These are phyloP conservation scores for Diospyros kaki DNA, from an alignment of 148 eudicot genomes.

Conservation along the genomic window DNA sequence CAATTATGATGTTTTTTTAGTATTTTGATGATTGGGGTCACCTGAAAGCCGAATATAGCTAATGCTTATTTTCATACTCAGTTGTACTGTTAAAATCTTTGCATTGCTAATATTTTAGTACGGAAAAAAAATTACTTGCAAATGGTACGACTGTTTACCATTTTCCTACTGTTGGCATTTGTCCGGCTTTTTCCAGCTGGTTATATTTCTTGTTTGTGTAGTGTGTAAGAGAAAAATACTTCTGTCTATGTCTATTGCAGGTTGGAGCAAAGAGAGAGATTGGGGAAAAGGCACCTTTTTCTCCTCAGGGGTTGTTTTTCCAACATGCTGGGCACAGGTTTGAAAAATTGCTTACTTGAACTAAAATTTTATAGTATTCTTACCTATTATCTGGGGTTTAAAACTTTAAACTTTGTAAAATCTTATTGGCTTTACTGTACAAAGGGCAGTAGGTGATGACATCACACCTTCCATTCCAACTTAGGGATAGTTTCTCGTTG, in stretches of 20 bases:
- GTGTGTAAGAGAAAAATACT: neutral
- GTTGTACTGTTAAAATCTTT: no score
- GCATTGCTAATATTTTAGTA: no score
- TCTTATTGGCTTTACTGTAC: neutral
- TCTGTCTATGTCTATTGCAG: constrained; percentile 31
- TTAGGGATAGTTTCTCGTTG: neutral
- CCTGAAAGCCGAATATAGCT: no score
- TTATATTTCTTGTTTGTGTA: neutral
- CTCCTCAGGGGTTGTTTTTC: constrained; percentile 80
- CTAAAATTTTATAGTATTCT: neutral
- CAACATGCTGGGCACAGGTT: constrained; percentile 97
- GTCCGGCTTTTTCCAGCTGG: neutral
- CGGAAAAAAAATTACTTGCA: neutral
- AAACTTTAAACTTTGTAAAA: neutral
- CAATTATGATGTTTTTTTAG: no score
- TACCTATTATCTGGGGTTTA: neutral
- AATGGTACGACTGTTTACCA: neutral
- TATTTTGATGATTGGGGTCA: no score
- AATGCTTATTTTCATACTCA: no score
- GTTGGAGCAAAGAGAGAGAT: constrained; percentile 62
- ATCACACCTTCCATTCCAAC: neutral
- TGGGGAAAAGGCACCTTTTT: constrained; percentile 34
- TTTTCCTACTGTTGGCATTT: neutral
- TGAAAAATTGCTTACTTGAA: constrained; percentile 7
- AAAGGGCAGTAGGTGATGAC: neutral